Evolutionary conservation across 345 rosid species (phyloP).

Genomic region (Eutrema japonicum): DNA sequence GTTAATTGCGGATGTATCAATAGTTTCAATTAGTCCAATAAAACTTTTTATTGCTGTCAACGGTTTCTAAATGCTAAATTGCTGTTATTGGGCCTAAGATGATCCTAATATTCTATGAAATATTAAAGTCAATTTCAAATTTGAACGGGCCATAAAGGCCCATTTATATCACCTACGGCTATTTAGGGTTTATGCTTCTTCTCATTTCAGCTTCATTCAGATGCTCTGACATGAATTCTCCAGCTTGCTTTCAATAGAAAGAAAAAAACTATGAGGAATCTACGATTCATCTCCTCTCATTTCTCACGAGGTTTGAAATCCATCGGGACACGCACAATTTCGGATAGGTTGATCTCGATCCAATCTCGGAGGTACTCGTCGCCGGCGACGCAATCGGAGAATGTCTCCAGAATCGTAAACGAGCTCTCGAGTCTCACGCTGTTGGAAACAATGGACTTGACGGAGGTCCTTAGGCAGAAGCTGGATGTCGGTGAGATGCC

Average conservation of each 20-base stretch:
- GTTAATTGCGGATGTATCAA: no score
- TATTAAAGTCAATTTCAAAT: not conserved
- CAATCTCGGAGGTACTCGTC: constrained; percentile 32
- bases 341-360: constrained; percentile 7
- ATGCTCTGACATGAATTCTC: constrained; percentile 13
- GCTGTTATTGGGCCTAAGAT: not conserved
- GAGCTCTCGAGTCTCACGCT: constrained; percentile 77
- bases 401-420: constrained; percentile 59
- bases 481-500: constrained; percentile 72
- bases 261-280: constrained; percentile 47
- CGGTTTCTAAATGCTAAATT: not conserved
- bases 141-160: constrained; percentile 15
- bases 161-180: not conserved
- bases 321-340: not conserved
- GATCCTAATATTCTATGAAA: not conserved
- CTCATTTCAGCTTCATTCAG: constrained; percentile 21
- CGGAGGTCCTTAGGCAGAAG: constrained; percentile 68
- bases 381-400: constrained; percentile 50
- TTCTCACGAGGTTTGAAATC: constrained; percentile 44
- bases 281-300: constrained; percentile 53
- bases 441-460: constrained; percentile 72
- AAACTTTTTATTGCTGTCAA: no score
- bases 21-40: no score
- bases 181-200: constrained; percentile 42
- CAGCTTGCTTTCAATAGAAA: constrained; percentile 5